phyloP scores from a whole-genome alignment of 2,329 filamentous ascomycete species.

The Penicillium decumbens region DNA sequence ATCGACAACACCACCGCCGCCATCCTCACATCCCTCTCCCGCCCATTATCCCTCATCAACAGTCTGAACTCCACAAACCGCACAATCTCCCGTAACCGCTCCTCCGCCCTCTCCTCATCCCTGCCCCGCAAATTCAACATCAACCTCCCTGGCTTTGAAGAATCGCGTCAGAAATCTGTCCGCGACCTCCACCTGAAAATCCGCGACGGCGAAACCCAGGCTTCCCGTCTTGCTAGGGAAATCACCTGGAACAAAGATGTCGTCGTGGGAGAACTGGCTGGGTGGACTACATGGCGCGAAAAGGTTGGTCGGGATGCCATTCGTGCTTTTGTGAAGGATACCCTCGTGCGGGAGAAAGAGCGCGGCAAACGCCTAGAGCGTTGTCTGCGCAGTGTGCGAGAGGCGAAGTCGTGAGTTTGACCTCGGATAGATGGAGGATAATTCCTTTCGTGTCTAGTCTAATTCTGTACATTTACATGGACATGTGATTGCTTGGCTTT shows the following conservation, averaged over 20 bases:
- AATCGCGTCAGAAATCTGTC: constrained; percentile 74
- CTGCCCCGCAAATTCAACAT: constrained; percentile 45
- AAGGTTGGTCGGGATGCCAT: constrained; percentile 70
- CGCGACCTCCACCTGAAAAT: constrained; percentile 81
- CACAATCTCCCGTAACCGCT: constrained; percentile 71
- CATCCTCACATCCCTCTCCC: constrained; percentile 70
- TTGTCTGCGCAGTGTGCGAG: constrained; percentile 62
- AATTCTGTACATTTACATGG: constrained; percentile 16
- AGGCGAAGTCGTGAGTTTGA: constrained; percentile 20
- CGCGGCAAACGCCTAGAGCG: constrained; percentile 74
- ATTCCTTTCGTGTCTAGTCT: neutral
- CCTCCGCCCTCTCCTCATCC: constrained; percentile 62
- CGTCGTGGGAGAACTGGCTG: constrained; percentile 83
- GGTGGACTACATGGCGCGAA: constrained; percentile 87
- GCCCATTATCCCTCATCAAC: constrained; percentile 71
- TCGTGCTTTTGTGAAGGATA: constrained; percentile 67
- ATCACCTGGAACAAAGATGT: constrained; percentile 89
- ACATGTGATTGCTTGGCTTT: constrained; percentile 10
- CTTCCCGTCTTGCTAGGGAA: constrained; percentile 71
- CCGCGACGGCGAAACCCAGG: constrained; percentile 63
- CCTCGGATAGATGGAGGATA: neutral
- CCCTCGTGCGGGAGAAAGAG: constrained; percentile 75
- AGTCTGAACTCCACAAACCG: constrained; percentile 71
- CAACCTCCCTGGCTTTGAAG: constrained; percentile 61
- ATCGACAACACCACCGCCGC: constrained; percentile 81